Conservation (phyloP, 495 filamentous ascomycete species). For the Aspergillus wentii region DNA sequence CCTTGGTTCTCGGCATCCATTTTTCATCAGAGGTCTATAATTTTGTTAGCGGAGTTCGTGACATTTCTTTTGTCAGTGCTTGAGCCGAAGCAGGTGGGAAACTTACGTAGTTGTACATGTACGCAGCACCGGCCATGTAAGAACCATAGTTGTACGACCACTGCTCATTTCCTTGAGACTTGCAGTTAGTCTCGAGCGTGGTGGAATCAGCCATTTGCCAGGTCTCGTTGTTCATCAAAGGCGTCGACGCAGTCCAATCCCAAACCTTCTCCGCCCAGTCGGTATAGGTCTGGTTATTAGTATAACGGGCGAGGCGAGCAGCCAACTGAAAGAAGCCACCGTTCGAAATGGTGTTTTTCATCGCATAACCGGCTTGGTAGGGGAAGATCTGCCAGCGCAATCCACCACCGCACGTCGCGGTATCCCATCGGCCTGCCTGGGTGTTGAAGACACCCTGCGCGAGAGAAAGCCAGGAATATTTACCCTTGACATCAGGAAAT, state of each 20-base stretch:
- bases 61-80: neutral
- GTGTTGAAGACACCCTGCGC: conserved; percentile 78
- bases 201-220: conserved; percentile 60
- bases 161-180: conserved; percentile 48
- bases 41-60: conserved; percentile 18
- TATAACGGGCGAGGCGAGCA: conserved; percentile 65
- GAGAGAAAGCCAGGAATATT: conserved; percentile 67
- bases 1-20: conserved; percentile 56
- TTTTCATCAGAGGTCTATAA: conserved; percentile 44
- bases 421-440: conserved; percentile 53
- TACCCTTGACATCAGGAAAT: conserved; percentile 37
- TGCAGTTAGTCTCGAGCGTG: conserved; percentile 46
- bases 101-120: conserved; percentile 63
- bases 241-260: conserved; percentile 55
- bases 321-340: conserved; percentile 65
- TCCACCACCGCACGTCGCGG: conserved; percentile 42
- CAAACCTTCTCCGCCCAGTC: conserved; percentile 65
- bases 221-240: conserved; percentile 48
- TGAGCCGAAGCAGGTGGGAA: too few species aligned
- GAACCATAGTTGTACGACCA: conserved; percentile 69
- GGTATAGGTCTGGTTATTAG: conserved; percentile 56
- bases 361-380: conserved; percentile 48
- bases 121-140: conserved; percentile 61
- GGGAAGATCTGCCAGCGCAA: conserved; percentile 54
- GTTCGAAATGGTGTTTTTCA: conserved; percentile 70